Conservation (phyloP, 768 basidiomycete genomes). For the Sarcomyxa edulis region DNA sequence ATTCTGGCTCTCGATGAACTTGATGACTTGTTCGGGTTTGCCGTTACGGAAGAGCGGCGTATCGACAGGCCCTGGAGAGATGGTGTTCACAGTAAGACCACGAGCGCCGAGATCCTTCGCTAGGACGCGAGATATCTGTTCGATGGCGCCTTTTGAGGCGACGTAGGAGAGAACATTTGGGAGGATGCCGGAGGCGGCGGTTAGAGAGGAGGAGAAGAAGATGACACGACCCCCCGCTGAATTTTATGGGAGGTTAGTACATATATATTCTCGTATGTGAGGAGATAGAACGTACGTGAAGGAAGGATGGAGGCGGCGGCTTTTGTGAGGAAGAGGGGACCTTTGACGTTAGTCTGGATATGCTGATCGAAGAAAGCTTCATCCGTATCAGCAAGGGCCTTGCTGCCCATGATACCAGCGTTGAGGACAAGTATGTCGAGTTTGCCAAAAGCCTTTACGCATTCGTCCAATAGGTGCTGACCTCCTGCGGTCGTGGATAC, state of each 20-base stretch:
- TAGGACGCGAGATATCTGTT: conserved; percentile 52
- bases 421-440: conserved; percentile 58
- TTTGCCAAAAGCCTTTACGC: conserved; percentile 42
- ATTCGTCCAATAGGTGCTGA: conserved; percentile 39
- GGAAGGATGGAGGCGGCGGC: conserved; percentile 37
- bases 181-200: conserved; percentile 33
- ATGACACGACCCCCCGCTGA: conserved; percentile 50
- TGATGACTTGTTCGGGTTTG: conserved; percentile 41
- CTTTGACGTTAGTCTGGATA: conserved; percentile 54
- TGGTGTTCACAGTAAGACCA: conserved; percentile 52
- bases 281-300: conserved; percentile 27
- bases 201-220: conserved; percentile 51
- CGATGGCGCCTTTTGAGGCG: conserved; percentile 54
- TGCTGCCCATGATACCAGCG: conserved; percentile 52
- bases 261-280: background rate
- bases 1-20: conserved; percentile 36
- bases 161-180: conserved; percentile 47
- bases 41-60: conserved; percentile 52
- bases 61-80: conserved; percentile 32
- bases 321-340: conserved; percentile 50
- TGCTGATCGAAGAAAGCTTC: conserved; percentile 48
- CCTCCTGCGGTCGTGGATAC: conserved; percentile 43
- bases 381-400: conserved; percentile 41
- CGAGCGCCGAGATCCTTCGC: conserved; percentile 51
- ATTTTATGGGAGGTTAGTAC: conserved; percentile 1